phyloP scores from a whole-genome alignment of 306 rosid genomes.

The Vachellia pachyceras region DNA sequence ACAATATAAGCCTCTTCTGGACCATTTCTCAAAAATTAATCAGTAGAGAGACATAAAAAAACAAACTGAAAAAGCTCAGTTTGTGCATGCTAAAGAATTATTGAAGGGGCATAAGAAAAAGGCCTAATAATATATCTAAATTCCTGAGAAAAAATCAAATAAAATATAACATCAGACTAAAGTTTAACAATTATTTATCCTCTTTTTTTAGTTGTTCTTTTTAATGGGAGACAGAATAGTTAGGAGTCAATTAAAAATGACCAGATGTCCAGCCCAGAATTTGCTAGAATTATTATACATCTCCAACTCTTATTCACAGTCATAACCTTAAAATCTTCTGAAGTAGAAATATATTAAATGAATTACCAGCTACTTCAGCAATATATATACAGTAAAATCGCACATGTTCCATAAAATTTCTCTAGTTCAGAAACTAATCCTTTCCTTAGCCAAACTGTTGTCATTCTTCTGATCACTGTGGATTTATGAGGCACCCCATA shows the following conservation, averaged over 20 bases:
- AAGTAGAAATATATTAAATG: not conserved
- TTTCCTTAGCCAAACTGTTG: not conserved
- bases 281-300: not conserved
- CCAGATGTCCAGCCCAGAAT: not conserved
- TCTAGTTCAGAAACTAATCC: not conserved
- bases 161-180: not conserved
- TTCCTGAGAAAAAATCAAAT: not conserved
- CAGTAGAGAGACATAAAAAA: not conserved
- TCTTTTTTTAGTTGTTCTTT: not conserved
- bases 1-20: not conserved
- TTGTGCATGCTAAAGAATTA: not conserved
- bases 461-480: not conserved
- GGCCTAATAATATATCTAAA: no score
- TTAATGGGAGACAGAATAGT: not conserved
- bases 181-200: not conserved
- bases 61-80: not conserved
- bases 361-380: not conserved
- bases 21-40: not conserved
- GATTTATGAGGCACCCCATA: not conserved
- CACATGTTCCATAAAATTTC: not conserved
- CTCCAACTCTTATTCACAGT: not conserved
- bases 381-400: not conserved
- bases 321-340: not conserved
- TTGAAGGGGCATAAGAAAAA: not conserved
- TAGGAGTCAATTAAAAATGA: not conserved